Base-by-base conservation (phyloP, 1,139 yeast genomes). In the Pichia sp. region DNA sequence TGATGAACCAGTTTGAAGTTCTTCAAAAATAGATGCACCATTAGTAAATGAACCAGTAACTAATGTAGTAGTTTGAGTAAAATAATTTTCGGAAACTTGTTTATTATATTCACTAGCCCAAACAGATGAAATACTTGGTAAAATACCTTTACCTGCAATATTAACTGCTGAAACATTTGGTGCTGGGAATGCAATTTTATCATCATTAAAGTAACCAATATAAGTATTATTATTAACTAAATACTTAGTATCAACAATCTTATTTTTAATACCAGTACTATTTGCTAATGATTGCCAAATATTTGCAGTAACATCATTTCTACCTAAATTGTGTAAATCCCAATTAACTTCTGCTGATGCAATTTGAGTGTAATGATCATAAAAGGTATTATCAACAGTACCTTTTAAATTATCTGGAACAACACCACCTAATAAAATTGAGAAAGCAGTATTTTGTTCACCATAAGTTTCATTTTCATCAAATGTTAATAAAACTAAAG, bases 41-140 rank as follows among this genome's bases (percentile, higher is more conserved):
- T 58, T 44, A 27, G 52, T 48, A 8, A 61, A 28, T 39, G 59
- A 46, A 35, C 54, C 53, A 39, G 54, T 31, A 23, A 29, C 36
- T 7, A 49, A 28, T 34, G 74, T 68, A 41, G 67, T 65, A 47
- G 73, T 68, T 4, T 57, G 43, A 31, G 55, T 51, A 20, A 53
- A 50, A 27, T 52, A 51, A 28, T 53, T 24, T 2, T 36, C 51
- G 5, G 50, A 50, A 38, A 58, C 59, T 43, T 62, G 66, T 36
- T 74, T 71, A 57, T 78, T 78, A 54, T 75, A 77, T 40, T 61
- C 66, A 45, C 73, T 71, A 60, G 81, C 81, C 57, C 77, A 77
- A 41, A 61, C 57, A 41, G 66, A 60, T 25, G 71, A 52, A 62
- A 64, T 59, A 3, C 60, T 49, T 36, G 55, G 56, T 41, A 65